Conservation (phyloP, 257 asterid species). For the Solanum pinnatisectum region DNA sequence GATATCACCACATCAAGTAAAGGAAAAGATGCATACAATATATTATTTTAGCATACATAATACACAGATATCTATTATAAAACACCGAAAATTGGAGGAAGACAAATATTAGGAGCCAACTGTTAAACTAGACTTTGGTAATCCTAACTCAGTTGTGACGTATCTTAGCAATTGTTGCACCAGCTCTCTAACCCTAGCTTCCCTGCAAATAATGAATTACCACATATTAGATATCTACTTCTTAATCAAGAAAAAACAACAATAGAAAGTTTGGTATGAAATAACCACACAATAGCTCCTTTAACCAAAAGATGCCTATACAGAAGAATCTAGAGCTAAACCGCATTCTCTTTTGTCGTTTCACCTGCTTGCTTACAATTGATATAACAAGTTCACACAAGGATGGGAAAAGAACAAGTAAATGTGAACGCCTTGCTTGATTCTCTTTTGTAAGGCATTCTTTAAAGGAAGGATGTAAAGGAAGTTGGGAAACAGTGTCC, state of each 20-base stretch:
- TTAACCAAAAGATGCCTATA: not conserved
- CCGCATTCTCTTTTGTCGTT: not conserved
- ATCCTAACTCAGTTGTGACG: constrained; percentile 55
- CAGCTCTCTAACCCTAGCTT: constrained; percentile 61
- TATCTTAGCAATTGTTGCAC: constrained; percentile 73
- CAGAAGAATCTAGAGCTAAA: not conserved
- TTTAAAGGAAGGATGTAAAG: constrained; percentile 51
- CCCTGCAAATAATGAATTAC: constrained; percentile 44
- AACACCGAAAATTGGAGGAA: not conserved
- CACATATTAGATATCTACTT: not conserved
- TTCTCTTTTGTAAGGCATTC: constrained; percentile 31
- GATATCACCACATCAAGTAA: not conserved
- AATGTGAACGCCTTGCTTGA: constrained; percentile 49
- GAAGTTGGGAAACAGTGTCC: constrained; percentile 61
- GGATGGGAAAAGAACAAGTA: constrained; percentile 75
- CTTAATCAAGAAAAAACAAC: not conserved
- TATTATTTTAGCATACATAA: not conserved
- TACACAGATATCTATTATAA: not conserved
- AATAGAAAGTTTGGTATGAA: not conserved
- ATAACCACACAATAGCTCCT: not conserved
- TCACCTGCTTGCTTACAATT: constrained; percentile 48
- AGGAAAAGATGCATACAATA: not conserved
- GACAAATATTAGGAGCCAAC: not conserved
- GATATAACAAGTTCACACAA: constrained; percentile 89
- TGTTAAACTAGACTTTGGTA: constrained; percentile 35